Percentiles rank a stretch among this genome's conserved stretches.
These are phyloP conservation scores for Ceratocystis ficicola DNA, from an alignment of 2,329 filamentous ascomycete species.

Conservation along the genomic window DNA sequence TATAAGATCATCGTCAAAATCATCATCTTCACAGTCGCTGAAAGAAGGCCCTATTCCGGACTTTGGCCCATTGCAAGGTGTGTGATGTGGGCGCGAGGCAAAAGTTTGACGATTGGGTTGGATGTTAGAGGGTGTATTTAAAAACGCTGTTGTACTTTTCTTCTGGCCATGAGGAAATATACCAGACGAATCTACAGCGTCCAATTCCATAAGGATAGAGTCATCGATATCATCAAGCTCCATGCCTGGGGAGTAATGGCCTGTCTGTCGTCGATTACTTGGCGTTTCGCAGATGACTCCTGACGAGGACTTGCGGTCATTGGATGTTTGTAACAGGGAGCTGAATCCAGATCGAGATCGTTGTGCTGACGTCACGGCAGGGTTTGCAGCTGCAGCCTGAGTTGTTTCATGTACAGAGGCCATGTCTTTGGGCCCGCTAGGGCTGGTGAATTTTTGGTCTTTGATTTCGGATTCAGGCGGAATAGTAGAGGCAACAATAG, in stretches of 20 bases:
- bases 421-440: neutral
- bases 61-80: neutral
- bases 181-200: constrained; percentile 1
- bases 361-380: neutral
- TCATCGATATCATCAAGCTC: constrained; percentile 21
- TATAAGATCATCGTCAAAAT: constrained; percentile 23
- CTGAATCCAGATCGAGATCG: neutral
- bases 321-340: neutral
- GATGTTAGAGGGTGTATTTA: neutral
- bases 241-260: neutral
- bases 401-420: neutral
- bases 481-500: constrained; percentile 14
- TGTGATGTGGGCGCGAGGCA: neutral
- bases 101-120: neutral
- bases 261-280: neutral
- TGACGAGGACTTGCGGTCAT: neutral
- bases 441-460: neutral
- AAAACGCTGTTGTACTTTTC: neutral
- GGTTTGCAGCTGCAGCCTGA: neutral
- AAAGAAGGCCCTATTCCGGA: constrained; percentile 13
- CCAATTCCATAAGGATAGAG: constrained; percentile 16
- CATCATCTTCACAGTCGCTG: constrained; percentile 20
- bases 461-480: constrained; percentile 1
- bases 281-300: neutral
- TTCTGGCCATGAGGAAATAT: neutral